Conservation (phyloP, 1,284 basidiomycete genomes). For the Farysia itapuensis region DNA sequence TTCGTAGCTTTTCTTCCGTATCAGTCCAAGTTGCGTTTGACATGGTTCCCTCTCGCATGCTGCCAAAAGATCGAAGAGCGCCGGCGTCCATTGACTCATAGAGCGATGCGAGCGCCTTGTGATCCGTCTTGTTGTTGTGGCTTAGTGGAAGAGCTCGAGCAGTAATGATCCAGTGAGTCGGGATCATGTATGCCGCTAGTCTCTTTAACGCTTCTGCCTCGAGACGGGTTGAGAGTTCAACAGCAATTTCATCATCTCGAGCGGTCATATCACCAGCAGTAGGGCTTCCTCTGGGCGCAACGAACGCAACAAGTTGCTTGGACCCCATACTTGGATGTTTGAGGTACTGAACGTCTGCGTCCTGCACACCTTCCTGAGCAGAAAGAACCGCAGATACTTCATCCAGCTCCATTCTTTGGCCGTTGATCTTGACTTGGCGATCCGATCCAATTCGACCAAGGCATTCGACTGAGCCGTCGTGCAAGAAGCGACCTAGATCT, state of each 20-base stretch:
- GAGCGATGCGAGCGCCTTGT: constrained; percentile 23
- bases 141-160: constrained; percentile 43
- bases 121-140: constrained; percentile 57
- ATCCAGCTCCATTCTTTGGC: constrained; percentile 57
- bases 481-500: constrained; percentile 54
- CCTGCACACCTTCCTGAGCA: constrained; percentile 18
- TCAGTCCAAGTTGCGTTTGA: constrained; percentile 15
- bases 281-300: constrained; percentile 9
- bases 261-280: constrained; percentile 1
- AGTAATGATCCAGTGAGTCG: constrained; percentile 43
- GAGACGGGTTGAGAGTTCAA: constrained; percentile 21
- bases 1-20: constrained; percentile 21
- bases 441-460: constrained; percentile 50
- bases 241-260: constrained; percentile 21
- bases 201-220: constrained; percentile 32
- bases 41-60: constrained; percentile 8
- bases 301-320: constrained; percentile 53
- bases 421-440: constrained; percentile 58
- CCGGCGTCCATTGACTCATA: constrained; percentile 22
- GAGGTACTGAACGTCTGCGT: constrained; percentile 50
- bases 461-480: constrained; percentile 49
- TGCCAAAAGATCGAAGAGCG: constrained; percentile 13
- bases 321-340: constrained; percentile 44
- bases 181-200: constrained; percentile 54
- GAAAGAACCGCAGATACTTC: constrained; percentile 50